Base-by-base conservation (phyloP, 257 asterid species). In the Nicotiana knightiana region DNA sequence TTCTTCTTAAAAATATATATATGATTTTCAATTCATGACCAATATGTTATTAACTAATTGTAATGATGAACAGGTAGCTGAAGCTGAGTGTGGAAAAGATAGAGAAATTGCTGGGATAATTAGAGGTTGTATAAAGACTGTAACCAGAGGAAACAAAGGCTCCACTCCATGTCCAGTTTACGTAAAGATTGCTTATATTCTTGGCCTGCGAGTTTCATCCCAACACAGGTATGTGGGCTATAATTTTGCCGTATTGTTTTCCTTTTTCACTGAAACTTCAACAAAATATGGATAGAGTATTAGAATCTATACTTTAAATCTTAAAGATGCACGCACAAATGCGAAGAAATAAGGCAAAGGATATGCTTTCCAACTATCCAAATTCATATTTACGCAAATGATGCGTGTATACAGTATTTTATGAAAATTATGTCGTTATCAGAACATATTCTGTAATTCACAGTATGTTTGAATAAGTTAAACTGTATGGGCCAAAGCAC, bases 141-240 rank as follows among this genome's bases (percentile, higher is more conserved):
- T 94, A 58, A 88, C 95, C 39, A 87, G 61, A 84, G 92, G 92
- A 68, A 86, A 84, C 62, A 89, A 70, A 77, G 79, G 76, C 26
- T 57, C 88, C 18, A 79, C 57, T 15, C 71, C 82, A 21, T 54
- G 37, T 62, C 92, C 96, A 35, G 59, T 65, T 16, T 89, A 90
- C 82, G 93, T 88, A 53, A 90, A 90, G 64, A 86, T 94, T 87
- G 97, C 95, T 58, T 94, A 91, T 81, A 84, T 94, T 83, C 88
- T 91, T 21, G 97, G 98, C 24, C 90, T 94, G 2, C 88, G 98
- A 87, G 97, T 94, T 82, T 93, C 97, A 35, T 84, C 93, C 83
- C 79, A 91, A 9, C 95, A 91, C 85, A 94, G 98, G 98, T 92
- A 57, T 11, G 3, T 8, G 51, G 51, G 51, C 51, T 43, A 32